These are phyloP conservation scores for Dalbergia cochinchinensis DNA, from an alignment of 306 rosid species.

Conservation along the genomic window DNA sequence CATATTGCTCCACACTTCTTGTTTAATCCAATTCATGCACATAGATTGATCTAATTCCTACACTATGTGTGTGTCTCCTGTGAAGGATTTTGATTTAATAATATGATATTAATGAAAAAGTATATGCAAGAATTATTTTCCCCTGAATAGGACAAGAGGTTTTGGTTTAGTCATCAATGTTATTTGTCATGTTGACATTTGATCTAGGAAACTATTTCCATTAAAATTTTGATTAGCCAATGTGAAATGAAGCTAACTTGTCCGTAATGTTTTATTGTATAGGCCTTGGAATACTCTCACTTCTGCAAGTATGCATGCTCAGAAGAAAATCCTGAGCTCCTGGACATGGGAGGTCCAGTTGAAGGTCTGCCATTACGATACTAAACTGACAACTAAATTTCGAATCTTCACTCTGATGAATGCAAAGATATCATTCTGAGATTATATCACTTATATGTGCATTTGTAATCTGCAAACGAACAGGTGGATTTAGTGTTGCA, in stretches of 20 bases:
- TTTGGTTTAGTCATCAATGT: background rate
- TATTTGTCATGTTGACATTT: conserved; percentile 25
- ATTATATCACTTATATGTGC: no score
- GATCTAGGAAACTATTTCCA: background rate
- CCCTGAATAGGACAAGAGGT: background rate
- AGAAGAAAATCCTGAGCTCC: conserved; percentile 97
- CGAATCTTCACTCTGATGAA: background rate
- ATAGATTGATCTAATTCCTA: conserved; percentile 8
- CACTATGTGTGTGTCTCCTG: background rate
- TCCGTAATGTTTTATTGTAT: conserved; percentile 22
- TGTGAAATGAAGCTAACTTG: conserved; percentile 36
- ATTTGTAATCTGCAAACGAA: conserved; percentile 41
- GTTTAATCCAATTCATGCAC: conserved; percentile 31
- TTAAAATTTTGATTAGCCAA: background rate
- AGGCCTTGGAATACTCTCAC: conserved; percentile 94
- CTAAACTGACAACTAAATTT: background rate
- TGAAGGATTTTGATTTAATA: conserved; percentile 5
- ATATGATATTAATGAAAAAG: conserved; percentile 15
- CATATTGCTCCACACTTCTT: conserved; percentile 11
- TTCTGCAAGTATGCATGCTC: conserved; percentile 96
- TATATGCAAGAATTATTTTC: background rate
- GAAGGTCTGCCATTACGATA: conserved; percentile 65
- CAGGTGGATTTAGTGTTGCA: conserved; percentile 99
- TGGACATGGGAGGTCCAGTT: conserved; percentile 97
- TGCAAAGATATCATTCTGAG: conserved; percentile 31